Evolutionary conservation across 306 rosid genomes (phyloP), one percentile per base, ranked within the genome.

Genomic region (Purshia tridentata): DNA sequence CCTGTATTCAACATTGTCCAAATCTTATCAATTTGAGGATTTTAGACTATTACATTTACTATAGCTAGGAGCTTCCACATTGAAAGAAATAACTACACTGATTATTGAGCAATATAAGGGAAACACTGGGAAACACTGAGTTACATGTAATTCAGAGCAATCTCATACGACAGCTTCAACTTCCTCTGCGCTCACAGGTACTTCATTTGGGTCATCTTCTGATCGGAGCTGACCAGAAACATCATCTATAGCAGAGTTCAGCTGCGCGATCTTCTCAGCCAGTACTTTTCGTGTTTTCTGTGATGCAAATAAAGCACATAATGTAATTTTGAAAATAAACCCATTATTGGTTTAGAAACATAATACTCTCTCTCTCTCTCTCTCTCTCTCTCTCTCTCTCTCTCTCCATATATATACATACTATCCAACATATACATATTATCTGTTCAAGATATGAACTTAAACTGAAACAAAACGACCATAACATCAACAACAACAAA

Each of bases 171-270:
- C 76, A 74, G 97, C 88, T 87, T 89, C 95, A 73, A 85, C 69
- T 85, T 89, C 96, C 66, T 89, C 97, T 6, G 94, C 79, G 79
- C 71, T 85, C 78, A 80, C 86, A 42, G 88, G 90, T 47, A 81
- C 88, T 58, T 91, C 94, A 77, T 89, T 88, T 57, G 94, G 80
- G 58, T 75, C 76, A 39, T 88, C 88, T 73, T 83, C 88, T 58
- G 94, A 58, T 35, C 86, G 80, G 69, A 86, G 87, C 88, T 94
- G 92, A 69, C 91, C 47, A 76, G 99, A 89, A 84, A 94, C 92
- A 69, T 82, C 97, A 81, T 94, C 99, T 77, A 94, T 94, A 51
- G 99, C 95, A 73, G 94, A 80, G 70, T 88, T 94, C 78, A 94
- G 84, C 79, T 91, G 92, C 14, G 87, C 97, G 55, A 94, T 94